A percentile compares a stretch with the other conserved stretches of the same genome.
phyloP scores from a whole-genome alignment of 108 stramenopile species.

The Conticribra guillardii region DNA sequence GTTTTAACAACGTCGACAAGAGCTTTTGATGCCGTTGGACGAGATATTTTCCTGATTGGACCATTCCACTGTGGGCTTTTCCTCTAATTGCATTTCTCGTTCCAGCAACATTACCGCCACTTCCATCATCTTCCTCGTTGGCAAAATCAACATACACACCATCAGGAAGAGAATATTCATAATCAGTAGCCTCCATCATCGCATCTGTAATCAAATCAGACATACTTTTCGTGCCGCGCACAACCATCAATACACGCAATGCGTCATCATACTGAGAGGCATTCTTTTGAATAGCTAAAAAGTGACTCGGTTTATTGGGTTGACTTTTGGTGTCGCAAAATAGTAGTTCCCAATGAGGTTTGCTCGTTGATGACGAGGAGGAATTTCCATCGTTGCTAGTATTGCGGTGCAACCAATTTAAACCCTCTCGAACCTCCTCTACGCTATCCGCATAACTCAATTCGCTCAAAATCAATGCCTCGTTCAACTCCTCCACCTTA shows the following conservation, averaged over 20 bases:
- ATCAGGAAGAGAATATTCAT: constrained; percentile 37
- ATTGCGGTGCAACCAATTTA: constrained; percentile 35
- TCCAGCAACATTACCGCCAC: no score
- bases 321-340: constrained; percentile 59
- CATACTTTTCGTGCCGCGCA: constrained; percentile 83
- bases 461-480: constrained; percentile 63
- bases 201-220: constrained; percentile 82
- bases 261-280: constrained; percentile 50
- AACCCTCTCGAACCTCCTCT: constrained; percentile 58
- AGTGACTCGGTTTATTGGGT: constrained; percentile 79
- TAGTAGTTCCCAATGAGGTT: constrained; percentile 58
- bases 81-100: constrained; percentile 42
- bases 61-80: constrained; percentile 73
- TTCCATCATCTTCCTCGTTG: no score
- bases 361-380: constrained; percentile 17
- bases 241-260: constrained; percentile 73
- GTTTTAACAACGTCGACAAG: constrained; percentile 50
- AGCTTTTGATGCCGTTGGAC: constrained; percentile 62
- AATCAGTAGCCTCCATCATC: constrained; percentile 65
- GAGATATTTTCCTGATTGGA: constrained; percentile 66
- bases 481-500: constrained; percentile 67
- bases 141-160: neutral
- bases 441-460: constrained; percentile 70
- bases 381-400: no score
- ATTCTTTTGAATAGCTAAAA: constrained; percentile 73